phyloP scores from a whole-genome alignment of 2,329 filamentous ascomycete species.

The Emmonsiellopsis sp. region DNA sequence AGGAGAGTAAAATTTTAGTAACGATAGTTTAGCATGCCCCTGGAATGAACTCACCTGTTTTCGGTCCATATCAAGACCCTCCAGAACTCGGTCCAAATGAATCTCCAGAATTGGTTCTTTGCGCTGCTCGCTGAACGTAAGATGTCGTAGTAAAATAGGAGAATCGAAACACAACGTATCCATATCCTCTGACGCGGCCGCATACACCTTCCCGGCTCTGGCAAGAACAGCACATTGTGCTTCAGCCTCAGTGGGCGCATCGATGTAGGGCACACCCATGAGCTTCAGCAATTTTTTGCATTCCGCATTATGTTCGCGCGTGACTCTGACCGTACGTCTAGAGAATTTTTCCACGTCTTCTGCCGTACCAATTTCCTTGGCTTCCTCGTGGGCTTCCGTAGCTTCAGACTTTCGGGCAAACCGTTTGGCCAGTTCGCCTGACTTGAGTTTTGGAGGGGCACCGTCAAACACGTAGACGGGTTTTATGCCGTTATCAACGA shows the following conservation, averaged over 20 bases:
- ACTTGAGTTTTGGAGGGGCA: conserved; percentile 93
- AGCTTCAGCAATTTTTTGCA: conserved; percentile 83
- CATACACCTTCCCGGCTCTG: conserved; percentile 87
- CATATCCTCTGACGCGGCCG: conserved; percentile 96
- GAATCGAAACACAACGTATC: conserved; percentile 93
- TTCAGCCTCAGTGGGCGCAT: conserved; percentile 94
- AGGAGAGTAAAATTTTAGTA: conserved; percentile 4
- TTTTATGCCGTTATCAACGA: conserved; percentile 98
- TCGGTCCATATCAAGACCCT: conserved; percentile 79
- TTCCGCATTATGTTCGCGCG: conserved; percentile 92
- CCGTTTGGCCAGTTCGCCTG: conserved; percentile 89
- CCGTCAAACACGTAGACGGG: conserved; percentile 97
- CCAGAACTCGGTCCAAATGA: conserved; percentile 72
- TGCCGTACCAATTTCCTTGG: conserved; percentile 92
- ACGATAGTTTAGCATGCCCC: not conserved
- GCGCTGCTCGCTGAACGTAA: conserved; percentile 93
- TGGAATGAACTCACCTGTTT: conserved; percentile 52
- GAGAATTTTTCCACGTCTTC: conserved; percentile 99
- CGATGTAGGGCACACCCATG: conserved; percentile 93
- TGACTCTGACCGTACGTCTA: conserved; percentile 82
- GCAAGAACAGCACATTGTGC: conserved; percentile 90
- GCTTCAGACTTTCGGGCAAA: conserved; percentile 93
- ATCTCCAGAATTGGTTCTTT: conserved; percentile 98
- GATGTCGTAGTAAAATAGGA: conserved; percentile 79
- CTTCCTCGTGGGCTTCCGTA: conserved; percentile 80